Conservation (phyloP, 1,284 basidiomycete species). For the Moesziomyces sp. region DNA sequence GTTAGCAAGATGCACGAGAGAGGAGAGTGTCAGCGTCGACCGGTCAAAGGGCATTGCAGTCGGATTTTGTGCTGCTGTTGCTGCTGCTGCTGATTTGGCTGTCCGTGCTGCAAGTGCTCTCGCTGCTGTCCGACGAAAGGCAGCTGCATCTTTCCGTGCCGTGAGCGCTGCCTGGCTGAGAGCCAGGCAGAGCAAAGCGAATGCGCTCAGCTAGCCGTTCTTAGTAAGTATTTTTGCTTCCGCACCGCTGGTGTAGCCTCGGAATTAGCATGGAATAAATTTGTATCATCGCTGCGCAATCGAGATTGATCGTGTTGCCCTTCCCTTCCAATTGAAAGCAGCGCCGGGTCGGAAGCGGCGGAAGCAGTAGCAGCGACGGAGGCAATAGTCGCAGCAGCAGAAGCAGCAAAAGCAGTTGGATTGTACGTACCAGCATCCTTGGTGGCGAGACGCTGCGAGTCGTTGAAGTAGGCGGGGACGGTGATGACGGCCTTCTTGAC, state of each 20-base stretch:
- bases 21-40: neutral
- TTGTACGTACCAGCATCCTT: conserved; percentile 69
- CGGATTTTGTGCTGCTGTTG: conserved; percentile 8
- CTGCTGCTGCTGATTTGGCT: conserved; percentile 1
- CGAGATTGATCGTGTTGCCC: neutral
- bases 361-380: conserved; percentile 2
- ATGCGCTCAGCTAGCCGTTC: conserved; percentile 61
- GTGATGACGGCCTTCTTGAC: conserved; percentile 77
- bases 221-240: conserved; percentile 56
- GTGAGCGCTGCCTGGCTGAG: too few species aligned
- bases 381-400: neutral
- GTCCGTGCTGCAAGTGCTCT: neutral
- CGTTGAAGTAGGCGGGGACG: conserved; percentile 79
- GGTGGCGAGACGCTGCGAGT: conserved; percentile 76
- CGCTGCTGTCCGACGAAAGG: neutral
- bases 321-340: neutral
- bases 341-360: neutral
- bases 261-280: conserved; percentile 67
- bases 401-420: neutral
- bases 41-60: neutral
- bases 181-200: neutral
- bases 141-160: neutral
- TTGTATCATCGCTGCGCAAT: conserved; percentile 63
- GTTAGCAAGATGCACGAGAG: neutral
- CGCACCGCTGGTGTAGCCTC: conserved; percentile 54